A percentile compares a stretch with the other conserved stretches of the same genome.
These are phyloP conservation scores for Fonsecaea multimorphosa DNA, from an alignment of 2,329 filamentous ascomycete species.

Conservation along the genomic window DNA sequence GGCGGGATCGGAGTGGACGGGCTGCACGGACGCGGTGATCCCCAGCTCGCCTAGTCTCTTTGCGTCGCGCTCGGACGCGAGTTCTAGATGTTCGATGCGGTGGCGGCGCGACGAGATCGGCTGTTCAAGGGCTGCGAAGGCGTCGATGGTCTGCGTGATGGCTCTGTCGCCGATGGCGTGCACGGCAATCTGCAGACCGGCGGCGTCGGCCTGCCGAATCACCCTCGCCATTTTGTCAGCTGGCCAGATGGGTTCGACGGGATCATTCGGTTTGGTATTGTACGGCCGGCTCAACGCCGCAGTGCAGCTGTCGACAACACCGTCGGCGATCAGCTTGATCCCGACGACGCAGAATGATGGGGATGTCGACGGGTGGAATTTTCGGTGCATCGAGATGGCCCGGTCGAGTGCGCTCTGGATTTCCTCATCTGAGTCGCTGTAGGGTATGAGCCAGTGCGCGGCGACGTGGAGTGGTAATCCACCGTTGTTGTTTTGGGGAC, in stretches of 20 bases:
- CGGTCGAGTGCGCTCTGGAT: constrained; percentile 52
- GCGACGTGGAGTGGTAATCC: constrained; percentile 53
- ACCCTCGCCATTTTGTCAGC: constrained; percentile 51
- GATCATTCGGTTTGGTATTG: constrained; percentile 45
- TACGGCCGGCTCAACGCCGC: constrained; percentile 57
- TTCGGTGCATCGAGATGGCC: constrained; percentile 50
- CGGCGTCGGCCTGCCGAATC: constrained; percentile 51
- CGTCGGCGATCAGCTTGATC: constrained; percentile 59
- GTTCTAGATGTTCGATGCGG: constrained; percentile 59
- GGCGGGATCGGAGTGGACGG: constrained; percentile 51
- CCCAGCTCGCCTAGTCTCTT: constrained; percentile 53
- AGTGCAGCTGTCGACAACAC: constrained; percentile 59
- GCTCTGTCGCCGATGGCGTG: constrained; percentile 59
- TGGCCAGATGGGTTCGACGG: constrained; percentile 55
- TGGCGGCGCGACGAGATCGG: constrained; percentile 48
- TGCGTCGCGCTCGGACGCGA: constrained; percentile 56
- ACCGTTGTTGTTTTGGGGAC: constrained; percentile 35
- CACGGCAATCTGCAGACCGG: constrained; percentile 56
- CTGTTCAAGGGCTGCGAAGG: constrained; percentile 49
- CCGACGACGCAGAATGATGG: constrained; percentile 54
- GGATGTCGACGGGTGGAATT: constrained; percentile 49
- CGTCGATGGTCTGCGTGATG: constrained; percentile 54
- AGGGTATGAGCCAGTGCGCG: constrained; percentile 57
- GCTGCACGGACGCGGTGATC: constrained; percentile 51
- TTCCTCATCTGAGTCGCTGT: constrained; percentile 46